phyloP scores from a whole-genome alignment of 352 stramenopile species.

The Aphanomyces euteiches region DNA sequence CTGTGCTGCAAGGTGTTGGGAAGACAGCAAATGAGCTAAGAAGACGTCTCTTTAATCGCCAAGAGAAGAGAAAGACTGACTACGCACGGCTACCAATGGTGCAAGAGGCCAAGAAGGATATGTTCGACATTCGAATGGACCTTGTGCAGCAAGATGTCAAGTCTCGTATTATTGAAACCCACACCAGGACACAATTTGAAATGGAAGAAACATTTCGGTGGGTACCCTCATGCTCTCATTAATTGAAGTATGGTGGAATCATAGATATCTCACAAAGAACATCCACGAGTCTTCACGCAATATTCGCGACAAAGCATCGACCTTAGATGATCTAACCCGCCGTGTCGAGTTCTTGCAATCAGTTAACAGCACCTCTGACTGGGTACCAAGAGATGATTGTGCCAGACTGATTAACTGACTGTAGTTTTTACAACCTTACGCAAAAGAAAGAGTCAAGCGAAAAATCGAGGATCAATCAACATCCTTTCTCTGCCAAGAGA shows the following conservation, averaged over 20 bases:
- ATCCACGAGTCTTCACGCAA: constrained; percentile 1
- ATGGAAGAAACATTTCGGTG: constrained; percentile 11
- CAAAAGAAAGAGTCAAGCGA: neutral
- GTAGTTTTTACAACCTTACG: constrained; percentile 1
- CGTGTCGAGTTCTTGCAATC: constrained; percentile 8
- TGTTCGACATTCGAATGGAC: constrained; percentile 6
- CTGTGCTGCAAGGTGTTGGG: constrained; percentile 3
- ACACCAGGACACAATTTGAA: neutral
- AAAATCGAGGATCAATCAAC: neutral
- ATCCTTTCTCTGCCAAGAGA: neutral
- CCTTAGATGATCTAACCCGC: constrained; percentile 2
- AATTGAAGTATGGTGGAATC: neutral
- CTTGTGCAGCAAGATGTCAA: constrained; percentile 16
- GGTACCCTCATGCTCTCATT: neutral
- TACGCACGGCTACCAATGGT: neutral
- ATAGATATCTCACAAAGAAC: constrained; percentile 2
- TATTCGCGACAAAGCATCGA: neutral
- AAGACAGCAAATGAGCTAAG: neutral
- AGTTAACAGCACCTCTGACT: neutral
- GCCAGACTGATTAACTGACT: neutral
- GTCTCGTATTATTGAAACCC: neutral
- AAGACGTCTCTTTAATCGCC: constrained; percentile 20
- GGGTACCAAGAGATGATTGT: neutral
- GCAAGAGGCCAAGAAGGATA: constrained; percentile 13
- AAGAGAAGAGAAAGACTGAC: neutral